These are phyloP conservation scores for Lactarius evosmus DNA, from an alignment of 768 basidiomycete species.

Conservation along the genomic window DNA sequence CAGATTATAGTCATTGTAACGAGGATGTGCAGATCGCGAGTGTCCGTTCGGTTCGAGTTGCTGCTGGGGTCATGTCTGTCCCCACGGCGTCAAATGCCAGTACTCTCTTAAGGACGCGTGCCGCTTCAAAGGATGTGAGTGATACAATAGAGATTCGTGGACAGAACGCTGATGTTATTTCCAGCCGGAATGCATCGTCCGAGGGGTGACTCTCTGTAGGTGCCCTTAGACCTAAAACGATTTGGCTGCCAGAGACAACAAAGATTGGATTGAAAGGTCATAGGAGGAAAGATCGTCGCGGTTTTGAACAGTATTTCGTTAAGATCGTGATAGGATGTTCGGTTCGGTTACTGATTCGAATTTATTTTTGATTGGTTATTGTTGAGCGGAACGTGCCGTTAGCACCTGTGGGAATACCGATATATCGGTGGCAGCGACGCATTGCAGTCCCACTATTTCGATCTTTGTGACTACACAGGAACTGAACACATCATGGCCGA, in stretches of 20 bases:
- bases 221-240: background rate
- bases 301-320: constrained; percentile 6
- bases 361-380: constrained; percentile 29
- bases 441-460: background rate
- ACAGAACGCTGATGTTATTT: constrained; percentile 1
- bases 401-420: constrained; percentile 70
- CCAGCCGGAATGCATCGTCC: constrained; percentile 44
- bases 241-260: background rate
- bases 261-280: constrained; percentile 7
- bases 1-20: background rate
- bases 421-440: constrained; percentile 31
- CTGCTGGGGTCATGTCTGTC: constrained; percentile 83
- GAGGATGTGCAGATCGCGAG: constrained; percentile 47
- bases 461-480: constrained; percentile 46
- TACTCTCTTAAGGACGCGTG: constrained; percentile 78
- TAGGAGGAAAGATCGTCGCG: background rate
- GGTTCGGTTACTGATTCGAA: constrained; percentile 14
- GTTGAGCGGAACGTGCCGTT: constrained; percentile 45
- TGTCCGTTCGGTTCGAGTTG: constrained; percentile 76
- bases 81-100: constrained; percentile 55
- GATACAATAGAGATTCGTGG: background rate
- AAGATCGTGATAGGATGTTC: background rate
- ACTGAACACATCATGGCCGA: constrained; percentile 12
- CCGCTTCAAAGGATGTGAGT: constrained; percentile 77
- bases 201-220: constrained; percentile 9